Base-by-base conservation (phyloP, 352 stramenopile genomes). In the Phytopythium helicoides region DNA sequence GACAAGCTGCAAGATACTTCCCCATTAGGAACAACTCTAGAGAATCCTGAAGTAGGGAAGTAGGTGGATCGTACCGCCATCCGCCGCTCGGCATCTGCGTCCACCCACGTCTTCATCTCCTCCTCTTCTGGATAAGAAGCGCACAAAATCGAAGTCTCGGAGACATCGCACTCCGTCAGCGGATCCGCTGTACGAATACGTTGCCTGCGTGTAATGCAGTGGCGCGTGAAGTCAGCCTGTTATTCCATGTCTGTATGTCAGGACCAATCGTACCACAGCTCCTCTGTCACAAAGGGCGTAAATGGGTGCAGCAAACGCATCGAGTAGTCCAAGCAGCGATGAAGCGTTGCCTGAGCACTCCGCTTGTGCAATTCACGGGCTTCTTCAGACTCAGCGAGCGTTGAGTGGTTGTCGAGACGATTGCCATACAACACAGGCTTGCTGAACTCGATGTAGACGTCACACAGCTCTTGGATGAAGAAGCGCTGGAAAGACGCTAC, bases 211-310 rank as follows among this genome's bases (percentile, higher is more conserved):
- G n/a, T n/a, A 3, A 34, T 1, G 44, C 14, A 54, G 9, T 26
- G 18, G 10, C 26, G 1, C 18, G 35, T 14, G 9, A 1, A 39
- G 3, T 12, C n/a, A n/a, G n/a, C n/a, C n/a, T n/a, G n/a, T n/a
- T n/a, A n/a, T n/a, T n/a, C n/a, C n/a, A n/a, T n/a, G n/a, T n/a
- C n/a, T n/a, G n/a, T n/a, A n/a, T n/a, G n/a, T n/a, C n/a, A n/a
- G n/a, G n/a, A n/a, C n/a, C 26, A 26, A 18, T 47, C 64, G 10
- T 96, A 95, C 97, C 97, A 99, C 10, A 99, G 77, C 68, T 99
- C 98, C 77, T 99, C 98, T 0, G 97, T 99, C 21, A 99, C 93
- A 68, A 99, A 99, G n/a, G 98, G 98, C 68, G 99, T 98, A 65
- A 99, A 97, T 7, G 97, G 97, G 62, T 99, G 98, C 33, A 99